These are phyloP conservation scores for Ceratocystis alfenasii DNA, from an alignment of 2,329 filamentous ascomycete genomes.

Conservation along the genomic window DNA sequence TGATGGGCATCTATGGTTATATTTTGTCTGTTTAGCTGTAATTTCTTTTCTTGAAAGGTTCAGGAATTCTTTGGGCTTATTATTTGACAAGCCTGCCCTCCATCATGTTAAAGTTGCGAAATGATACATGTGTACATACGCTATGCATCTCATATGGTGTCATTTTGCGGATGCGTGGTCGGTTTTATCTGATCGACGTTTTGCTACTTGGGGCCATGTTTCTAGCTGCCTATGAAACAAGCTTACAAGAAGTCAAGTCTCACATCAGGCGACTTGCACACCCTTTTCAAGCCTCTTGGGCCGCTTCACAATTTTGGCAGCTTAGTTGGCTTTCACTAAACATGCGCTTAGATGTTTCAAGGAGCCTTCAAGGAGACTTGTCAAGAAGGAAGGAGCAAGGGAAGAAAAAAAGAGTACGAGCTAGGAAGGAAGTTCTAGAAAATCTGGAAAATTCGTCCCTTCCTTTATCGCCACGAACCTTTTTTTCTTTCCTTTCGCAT, in stretches of 20 bases:
- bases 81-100: neutral
- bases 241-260: neutral
- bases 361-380: constrained; percentile 16
- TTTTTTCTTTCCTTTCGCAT: constrained; percentile 7
- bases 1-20: constrained; percentile 11
- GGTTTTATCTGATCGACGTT: neutral
- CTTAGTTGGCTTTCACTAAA: neutral
- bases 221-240: constrained; percentile 1
- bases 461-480: neutral
- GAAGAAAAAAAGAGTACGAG: neutral
- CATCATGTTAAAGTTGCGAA: neutral
- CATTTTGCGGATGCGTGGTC: neutral
- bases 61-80: neutral
- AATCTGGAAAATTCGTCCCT: neutral
- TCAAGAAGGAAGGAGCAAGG: neutral
- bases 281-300: no score
- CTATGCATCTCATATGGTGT: neutral
- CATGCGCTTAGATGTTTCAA: constrained; percentile 20
- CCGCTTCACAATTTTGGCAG: neutral
- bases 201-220: neutral
- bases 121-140: neutral
- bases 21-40: constrained; percentile 8
- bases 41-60: neutral
- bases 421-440: neutral
- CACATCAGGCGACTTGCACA: neutral